Conservation (phyloP, 345 rosid species). For the Trapa bicornis region DNA sequence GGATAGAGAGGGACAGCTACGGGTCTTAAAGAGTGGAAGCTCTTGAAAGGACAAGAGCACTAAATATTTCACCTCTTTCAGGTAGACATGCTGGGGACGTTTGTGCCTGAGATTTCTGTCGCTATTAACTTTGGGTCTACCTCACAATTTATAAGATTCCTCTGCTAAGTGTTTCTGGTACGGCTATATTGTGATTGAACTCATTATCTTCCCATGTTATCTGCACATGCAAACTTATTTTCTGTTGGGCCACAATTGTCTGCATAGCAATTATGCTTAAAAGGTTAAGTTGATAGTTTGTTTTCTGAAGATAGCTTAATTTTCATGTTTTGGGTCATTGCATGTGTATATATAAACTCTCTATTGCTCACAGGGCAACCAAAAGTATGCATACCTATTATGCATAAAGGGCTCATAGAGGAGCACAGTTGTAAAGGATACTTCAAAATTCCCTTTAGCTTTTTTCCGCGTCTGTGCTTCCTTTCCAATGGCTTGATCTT, state of each 20-base stretch:
- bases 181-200: background rate
- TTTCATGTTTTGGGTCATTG: background rate
- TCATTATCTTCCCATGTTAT: conserved; percentile 2
- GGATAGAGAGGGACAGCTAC: conserved; percentile 2
- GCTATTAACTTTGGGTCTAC: conserved; percentile 6
- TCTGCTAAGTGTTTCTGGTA: background rate
- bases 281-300: no score
- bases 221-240: background rate
- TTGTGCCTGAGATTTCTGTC: background rate
- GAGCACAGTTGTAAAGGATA: background rate
- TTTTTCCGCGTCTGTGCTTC: background rate
- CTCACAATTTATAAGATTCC: background rate
- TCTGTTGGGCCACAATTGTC: no score
- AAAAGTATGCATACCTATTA: no score
- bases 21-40: no score
- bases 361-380: no score
- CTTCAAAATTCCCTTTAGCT: background rate
- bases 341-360: background rate
- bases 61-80: conserved; percentile 7
- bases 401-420: background rate
- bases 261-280: no score
- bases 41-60: conserved; percentile 3
- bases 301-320: background rate
- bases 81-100: conserved; percentile 1
- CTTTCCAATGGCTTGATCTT: background rate